Evolutionary conservation across 2,329 filamentous ascomycete genomes (phyloP), one percentile per base, ranked within the genome.

Genomic region (Alternaria conjuncta): DNA sequence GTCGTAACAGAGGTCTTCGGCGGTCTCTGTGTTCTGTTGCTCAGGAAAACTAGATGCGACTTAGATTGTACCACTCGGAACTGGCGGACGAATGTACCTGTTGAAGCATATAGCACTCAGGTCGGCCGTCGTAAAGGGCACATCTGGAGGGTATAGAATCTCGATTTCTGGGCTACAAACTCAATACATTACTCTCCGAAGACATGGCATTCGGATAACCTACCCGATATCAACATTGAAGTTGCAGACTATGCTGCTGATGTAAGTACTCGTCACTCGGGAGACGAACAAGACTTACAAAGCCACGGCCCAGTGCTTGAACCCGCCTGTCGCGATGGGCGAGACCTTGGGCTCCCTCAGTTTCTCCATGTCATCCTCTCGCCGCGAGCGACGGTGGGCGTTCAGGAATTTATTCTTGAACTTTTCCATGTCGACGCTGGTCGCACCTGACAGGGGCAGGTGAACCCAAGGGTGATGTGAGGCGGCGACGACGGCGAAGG

Each of bases 181-280:
- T 30, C 23, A 70, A 56, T 68, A 67, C 46, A 46, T 54, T 18
- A 43, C 41, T 13, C 46, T 12, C 20, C 28, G 8, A n/a, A 43
- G 7, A 18, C 18, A 49, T 21, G 18, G 20, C 20, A 23, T 53
- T n/a, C n/a, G 12, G 13, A 63, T 55, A 54, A 75, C 72, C 65
- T 73, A 74, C 71, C 79, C 80, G 68, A 82, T 66, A 61, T 82
- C 80, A 54, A 82, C 80, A 60, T 82, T 82, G 74, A 82, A 82
- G 60, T 82, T 81, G 63, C 80, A 82, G 20, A 82, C 78, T 53
- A 82, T 68, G 60, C 79, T 81, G 60, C 44, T 18, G 36, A 7
- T 15, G 62, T 72, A 20, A 77, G 74, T 55, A 26, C 30, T 47
- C 18, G 61, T 15, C 26, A 44, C 12, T 26, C 6, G 9, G 15